Percentiles rank a stretch among this genome's conserved stretches.
Conservation (phyloP, 179 eudicot species). For the Actinidia polygama region DNA sequence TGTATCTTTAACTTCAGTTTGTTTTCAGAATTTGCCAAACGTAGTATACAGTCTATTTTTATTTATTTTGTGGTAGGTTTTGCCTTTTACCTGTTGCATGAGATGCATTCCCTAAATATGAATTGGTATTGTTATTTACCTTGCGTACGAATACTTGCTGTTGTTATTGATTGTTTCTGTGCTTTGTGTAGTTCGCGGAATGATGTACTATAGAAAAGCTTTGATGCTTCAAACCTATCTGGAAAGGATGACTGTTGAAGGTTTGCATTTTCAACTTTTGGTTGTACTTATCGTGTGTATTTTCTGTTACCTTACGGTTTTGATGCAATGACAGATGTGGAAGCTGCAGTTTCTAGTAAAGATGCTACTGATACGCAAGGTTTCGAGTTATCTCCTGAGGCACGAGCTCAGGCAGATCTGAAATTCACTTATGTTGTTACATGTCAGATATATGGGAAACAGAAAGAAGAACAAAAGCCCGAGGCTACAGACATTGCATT, state of each 20-base stretch:
- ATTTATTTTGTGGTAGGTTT: not conserved
- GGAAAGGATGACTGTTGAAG: conserved; percentile 77
- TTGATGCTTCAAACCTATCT: conserved; percentile 91
- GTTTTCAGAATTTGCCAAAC: not conserved
- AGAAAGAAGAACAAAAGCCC: conserved; percentile 95
- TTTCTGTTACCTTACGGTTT: conserved; percentile 16
- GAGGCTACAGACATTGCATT: conserved; percentile 97
- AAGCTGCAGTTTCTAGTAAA: conserved; percentile 55
- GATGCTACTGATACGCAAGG: conserved; percentile 69
- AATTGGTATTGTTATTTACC: not conserved
- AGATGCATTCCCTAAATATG: not conserved
- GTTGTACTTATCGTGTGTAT: not conserved
- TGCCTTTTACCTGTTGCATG: not conserved
- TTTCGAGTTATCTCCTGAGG: conserved; percentile 93
- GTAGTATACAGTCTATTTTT: not conserved
- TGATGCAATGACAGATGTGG: conserved; percentile 53
- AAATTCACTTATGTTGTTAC: conserved; percentile 98
- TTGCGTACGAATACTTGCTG: not conserved
- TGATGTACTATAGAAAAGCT: conserved; percentile 99
- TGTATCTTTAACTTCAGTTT: not conserved
- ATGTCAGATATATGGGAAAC: conserved; percentile 97
- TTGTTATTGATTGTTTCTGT: conserved; percentile 1
- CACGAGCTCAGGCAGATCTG: conserved; percentile 96
- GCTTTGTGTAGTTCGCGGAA: conserved; percentile 87
- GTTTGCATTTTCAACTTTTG: conserved; percentile 38